Base-by-base conservation (phyloP, 1,139 yeast species). In the Lodderomyces orthopsilosis region DNA sequence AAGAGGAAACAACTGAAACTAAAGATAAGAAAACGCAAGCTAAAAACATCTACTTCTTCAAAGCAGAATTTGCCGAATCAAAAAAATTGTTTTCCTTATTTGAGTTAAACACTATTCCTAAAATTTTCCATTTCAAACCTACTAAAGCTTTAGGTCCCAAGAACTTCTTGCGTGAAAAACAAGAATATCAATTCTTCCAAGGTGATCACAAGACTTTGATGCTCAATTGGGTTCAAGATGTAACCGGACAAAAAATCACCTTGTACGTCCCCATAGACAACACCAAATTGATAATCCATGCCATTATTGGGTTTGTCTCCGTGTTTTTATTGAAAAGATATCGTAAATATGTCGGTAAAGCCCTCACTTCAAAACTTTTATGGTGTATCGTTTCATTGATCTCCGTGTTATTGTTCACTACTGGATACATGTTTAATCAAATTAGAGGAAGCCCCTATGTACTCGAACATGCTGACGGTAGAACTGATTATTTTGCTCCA, bases 391-490 rank as follows among this genome's bases (percentile, higher is more conserved):
- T 75, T 13, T 73, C 87, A 3, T 68, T 87, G 18, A 68, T 85
- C 37, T 57, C 78, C 12, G 75, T 88, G 22, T 70, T 91, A 49
- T 67, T 90, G 55, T 87, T 91, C 70, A 83, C 80, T 42, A 75
- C 94, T 10, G 98, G 98, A 13, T 87, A 90, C 65, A 93, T 93
- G 98, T 93, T 81, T 75, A 90, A 89, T 62, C 79, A 81, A 54
- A 93, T 93, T 51, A 81, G 98, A 61, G 77, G 77, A 36, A 75
- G 83, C 7, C 95, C 89, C 15, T 85, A 82, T 56, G 72, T 85
- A 30, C 82, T 80, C 47, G 76, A 75, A 38, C 75, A 72, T 42
- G 71, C 70, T 7, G 66, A 76, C 40, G 93, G 91, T 23, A 64
- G 65, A 2, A 71, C 77, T 2, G 74, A 77, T 36, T 90, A 88